Base-by-base conservation (phyloP, 495 filamentous ascomycete genomes). In the Hyaloscypha hepaticicola region DNA sequence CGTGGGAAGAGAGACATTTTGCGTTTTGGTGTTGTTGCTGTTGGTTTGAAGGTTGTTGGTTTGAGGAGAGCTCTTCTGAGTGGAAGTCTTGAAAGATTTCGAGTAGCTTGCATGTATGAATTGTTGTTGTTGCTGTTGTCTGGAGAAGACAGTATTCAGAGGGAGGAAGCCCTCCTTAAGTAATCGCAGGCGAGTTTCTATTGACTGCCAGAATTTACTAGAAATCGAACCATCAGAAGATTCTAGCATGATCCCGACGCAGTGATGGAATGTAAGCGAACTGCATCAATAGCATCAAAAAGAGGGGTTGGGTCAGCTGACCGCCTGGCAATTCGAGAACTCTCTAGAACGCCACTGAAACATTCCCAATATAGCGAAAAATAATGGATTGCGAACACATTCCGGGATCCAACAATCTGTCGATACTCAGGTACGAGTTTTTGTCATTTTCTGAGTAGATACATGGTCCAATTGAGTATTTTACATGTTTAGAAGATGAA, bases 1-100 rank as follows among this genome's bases (percentile, higher is more conserved):
- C 80, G 80, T 66, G 86, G 77, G 75, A 88, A 85, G 78, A 90
- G 80, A 70, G 88, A 80, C 90, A 93, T 91, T 69, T 75, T 85
- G 75, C 63, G 63, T 60, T 66, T 67, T 31, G 60, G 56, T 57
- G 29, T 55, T 61, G 58, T 26, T 61, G 53, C 63, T 60, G 66
- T 28, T 52, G 55, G 34, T 41, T 48, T 56, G n/a, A n/a, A n/a
- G n/a, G n/a, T n/a, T n/a, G n/a, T 16, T 45, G 38, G 38, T 19
- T 45, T 45, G 16, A 45, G 38, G 61, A 25, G 31, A 55, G 25
- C 52, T 66, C 51, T 38, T 28, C 41, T 62, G 66, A 59, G 41
- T 61, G 64, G 58, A 55, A 65, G 52, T 59, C 61, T 71, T 60
- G 56, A 45, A 59, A 61, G 60, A 66, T 45, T 53, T 69, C 70